phyloP scores from a whole-genome alignment of 1,139 yeast genomes.

The Candida sp. region DNA sequence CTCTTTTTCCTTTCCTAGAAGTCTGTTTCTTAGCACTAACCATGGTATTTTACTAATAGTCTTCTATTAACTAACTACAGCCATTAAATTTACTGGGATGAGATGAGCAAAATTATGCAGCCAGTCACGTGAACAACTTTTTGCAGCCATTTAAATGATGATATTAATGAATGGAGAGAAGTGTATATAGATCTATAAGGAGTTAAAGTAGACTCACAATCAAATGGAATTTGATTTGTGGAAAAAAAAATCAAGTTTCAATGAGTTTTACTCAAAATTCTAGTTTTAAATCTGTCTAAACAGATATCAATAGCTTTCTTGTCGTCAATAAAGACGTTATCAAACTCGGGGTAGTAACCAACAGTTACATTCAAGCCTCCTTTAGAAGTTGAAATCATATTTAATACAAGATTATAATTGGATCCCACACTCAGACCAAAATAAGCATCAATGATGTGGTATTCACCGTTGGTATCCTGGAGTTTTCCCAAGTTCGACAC shows the following conservation, averaged over 20 bases:
- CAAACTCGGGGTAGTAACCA: slow-evolving; percentile 17
- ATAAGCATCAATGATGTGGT: slow-evolving; percentile 13
- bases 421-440: slow-evolving; percentile 19
- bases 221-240: background rate
- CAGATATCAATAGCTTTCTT: slow-evolving; percentile 9
- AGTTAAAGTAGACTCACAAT: too few species aligned
- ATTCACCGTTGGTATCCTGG: slow-evolving; percentile 9
- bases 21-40: slow-evolving; percentile 38
- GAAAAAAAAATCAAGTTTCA: background rate
- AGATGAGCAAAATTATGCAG: background rate
- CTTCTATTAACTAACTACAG: slow-evolving; percentile 6
- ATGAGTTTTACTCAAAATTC: background rate
- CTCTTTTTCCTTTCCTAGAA: slow-evolving; percentile 88
- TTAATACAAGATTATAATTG: slow-evolving; percentile 16
- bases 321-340: slow-evolving; percentile 5
- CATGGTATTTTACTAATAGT: slow-evolving; percentile 5
- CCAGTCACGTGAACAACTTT: background rate
- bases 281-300: slow-evolving; percentile 4
- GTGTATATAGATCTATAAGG: background rate
- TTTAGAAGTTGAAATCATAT: slow-evolving; percentile 14
- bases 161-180: background rate
- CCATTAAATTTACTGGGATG: background rate
- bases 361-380: slow-evolving; percentile 18
- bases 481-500: slow-evolving; percentile 20
- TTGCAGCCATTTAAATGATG: background rate